phyloP scores from a whole-genome alignment of 1,284 basidiomycete species.

The Moesziomyces globuligerus region DNA sequence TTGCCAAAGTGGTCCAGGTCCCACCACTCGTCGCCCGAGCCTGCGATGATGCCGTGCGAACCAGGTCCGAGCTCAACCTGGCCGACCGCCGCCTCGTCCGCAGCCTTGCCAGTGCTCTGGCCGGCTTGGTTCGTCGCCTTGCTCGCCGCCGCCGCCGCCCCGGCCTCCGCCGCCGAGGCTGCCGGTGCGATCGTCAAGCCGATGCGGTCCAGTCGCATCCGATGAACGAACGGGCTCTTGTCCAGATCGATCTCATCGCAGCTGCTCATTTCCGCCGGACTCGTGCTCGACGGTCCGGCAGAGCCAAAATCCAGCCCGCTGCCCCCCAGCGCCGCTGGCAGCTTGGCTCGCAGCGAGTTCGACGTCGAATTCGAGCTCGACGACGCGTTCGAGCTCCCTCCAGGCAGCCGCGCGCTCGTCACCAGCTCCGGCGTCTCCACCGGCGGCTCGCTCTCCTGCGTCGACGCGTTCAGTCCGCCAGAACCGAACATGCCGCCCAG shows the following conservation, averaged over 20 bases:
- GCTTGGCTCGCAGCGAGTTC: slow-evolving; percentile 39
- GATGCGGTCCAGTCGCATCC: slow-evolving; percentile 45
- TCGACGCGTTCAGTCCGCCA: slow-evolving; percentile 33
- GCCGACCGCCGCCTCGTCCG: slow-evolving; percentile 38
- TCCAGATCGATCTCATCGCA: slow-evolving; percentile 52
- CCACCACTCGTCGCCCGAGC: slow-evolving; percentile 51
- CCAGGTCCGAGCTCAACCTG: slow-evolving; percentile 51
- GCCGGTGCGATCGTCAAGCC: slow-evolving; percentile 40
- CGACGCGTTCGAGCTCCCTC: slow-evolving; percentile 43
- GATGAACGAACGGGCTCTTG: slow-evolving; percentile 47
- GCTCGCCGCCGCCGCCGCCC: not conserved
- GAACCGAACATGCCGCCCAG: slow-evolving; percentile 44
- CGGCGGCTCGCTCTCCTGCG: slow-evolving; percentile 45
- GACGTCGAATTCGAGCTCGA: slow-evolving; percentile 43
- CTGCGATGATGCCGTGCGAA: slow-evolving; percentile 37
- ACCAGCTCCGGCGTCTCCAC: slow-evolving; percentile 54
- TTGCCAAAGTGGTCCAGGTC: slow-evolving; percentile 50
- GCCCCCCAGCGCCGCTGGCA: slow-evolving; percentile 31
- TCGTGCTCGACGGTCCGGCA: slow-evolving; percentile 55
- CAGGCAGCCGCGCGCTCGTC: slow-evolving; percentile 38
- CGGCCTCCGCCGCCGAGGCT: slow-evolving; percentile 13
- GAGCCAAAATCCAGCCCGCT: slow-evolving; percentile 56
- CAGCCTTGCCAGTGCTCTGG: slow-evolving; percentile 23
- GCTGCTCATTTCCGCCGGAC: slow-evolving; percentile 55
- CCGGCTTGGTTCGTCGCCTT: slow-evolving; percentile 12